Base-by-base conservation (phyloP, 345 rosid genomes). In the Syzygium oleosum region DNA sequence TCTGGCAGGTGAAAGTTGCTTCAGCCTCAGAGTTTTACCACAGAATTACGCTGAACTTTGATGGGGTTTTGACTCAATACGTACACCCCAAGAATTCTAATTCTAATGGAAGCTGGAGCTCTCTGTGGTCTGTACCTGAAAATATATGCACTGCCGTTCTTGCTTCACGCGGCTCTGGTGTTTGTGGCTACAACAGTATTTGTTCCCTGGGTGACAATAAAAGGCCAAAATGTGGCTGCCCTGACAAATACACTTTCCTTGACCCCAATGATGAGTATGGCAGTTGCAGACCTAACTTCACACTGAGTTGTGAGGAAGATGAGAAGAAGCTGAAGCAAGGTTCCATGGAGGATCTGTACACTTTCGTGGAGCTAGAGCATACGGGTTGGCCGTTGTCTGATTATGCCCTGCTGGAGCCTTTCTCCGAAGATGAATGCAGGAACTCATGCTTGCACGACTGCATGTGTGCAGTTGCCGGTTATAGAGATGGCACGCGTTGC, bases 111-210 rank as follows among this genome's bases (percentile, higher is more conserved):
- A 55, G 43, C 52, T 91, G 94, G 94, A 38, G 51, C 0, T 7
- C 68, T n/a, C 7, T 86, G 29, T 25, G 59, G 55, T 54, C 85
- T 49, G 23, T 38, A 31, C 93, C 93, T 7, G 88, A 87, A 22
- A 89, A 93, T 49, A 90, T 91, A 38, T 93, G 92, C 80, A 53
- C 61, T 1, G 84, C 41, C 4, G 17, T n/a, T 51, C 13, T 4
- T 2, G 78, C 21, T 14, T 31, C 15, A 11, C 4, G 17, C 3
- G 93, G 93, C 6, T 80, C 88, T 84, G 94, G 93, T 19, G 59
- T 86, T 51, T 93, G 93, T 61, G 94, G 93, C 38, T 90, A 56
- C 68, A 92, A 93, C 84, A 86, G 89, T 68, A 59, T 91, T 21
- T 93, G 94, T 85, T 68, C 41, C n/a, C 88, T 89, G 11, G 78